phyloP scores from a whole-genome alignment of 148 eudicot genomes.

The Persicaria maculosa region DNA sequence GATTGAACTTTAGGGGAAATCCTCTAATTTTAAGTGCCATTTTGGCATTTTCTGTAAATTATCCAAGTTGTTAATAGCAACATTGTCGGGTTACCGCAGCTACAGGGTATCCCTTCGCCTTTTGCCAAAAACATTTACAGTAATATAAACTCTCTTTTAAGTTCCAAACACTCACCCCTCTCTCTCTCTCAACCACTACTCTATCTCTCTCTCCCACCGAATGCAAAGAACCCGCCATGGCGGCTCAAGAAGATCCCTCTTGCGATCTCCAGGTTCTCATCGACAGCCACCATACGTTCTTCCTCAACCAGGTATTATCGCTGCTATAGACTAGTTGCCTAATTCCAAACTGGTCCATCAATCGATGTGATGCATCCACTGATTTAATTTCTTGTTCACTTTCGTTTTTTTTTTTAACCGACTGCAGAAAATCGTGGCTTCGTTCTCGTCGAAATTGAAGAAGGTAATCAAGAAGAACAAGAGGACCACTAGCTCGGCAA shows the following conservation, averaged over 20 bases:
- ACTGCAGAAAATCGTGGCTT: slow-evolving; percentile 44
- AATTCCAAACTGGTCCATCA: neutral
- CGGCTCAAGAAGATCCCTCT: slow-evolving; percentile 27
- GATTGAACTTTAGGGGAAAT: neutral
- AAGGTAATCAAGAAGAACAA: slow-evolving; percentile 48
- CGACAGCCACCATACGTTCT: slow-evolving; percentile 63
- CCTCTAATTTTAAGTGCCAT: neutral
- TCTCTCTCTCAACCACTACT: neutral
- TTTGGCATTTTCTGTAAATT: neutral
- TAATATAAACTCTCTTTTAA: too few relatives aligned
- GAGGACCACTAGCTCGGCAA: slow-evolving; percentile 27
- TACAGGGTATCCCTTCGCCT: neutral
- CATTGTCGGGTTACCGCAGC: neutral
- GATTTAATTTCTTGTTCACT: neutral
- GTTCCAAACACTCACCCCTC: too few relatives aligned
- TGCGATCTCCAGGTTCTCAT: slow-evolving; percentile 55
- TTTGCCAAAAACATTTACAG: too few relatives aligned
- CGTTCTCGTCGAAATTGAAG: slow-evolving; percentile 44
- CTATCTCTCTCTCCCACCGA: neutral
- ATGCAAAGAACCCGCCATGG: slow-evolving; percentile 14
- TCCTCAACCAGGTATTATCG: slow-evolving; percentile 48
- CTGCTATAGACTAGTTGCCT: neutral
- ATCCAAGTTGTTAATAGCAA: neutral
- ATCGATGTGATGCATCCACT: neutral
- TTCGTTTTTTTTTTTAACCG: neutral